phyloP scores from a whole-genome alignment of 176 grass and related monocot genomes.

The Paspalum notatum region DNA sequence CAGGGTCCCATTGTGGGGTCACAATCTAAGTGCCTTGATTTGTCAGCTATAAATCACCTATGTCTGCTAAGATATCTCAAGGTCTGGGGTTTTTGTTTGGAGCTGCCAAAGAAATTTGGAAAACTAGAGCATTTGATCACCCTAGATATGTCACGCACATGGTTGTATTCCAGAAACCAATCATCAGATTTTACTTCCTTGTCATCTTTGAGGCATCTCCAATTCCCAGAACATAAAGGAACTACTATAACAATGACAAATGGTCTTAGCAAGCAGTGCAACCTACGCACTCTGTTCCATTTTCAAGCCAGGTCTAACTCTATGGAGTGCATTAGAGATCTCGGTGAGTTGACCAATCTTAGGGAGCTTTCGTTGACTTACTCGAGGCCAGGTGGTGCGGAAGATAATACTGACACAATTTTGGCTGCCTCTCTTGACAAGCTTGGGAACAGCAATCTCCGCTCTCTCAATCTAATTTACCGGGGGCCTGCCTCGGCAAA shows the following conservation, averaged over 20 bases:
- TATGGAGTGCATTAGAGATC: background rate
- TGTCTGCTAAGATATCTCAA: conserved; percentile 12
- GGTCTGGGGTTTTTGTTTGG: background rate
- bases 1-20: too few species aligned
- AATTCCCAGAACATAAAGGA: too few species aligned
- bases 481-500: background rate
- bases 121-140: conserved; percentile 10
- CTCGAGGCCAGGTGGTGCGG: accelerated
- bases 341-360: conserved; percentile 11
- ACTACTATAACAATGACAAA: too few species aligned
- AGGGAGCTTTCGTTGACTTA: accelerated
- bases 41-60: background rate
- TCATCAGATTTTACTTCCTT: background rate
- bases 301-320: background rate
- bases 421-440: background rate
- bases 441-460: background rate
- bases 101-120: background rate
- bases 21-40: background rate
- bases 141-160: background rate
- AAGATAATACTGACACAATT: background rate
- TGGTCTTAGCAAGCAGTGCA: background rate
- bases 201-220: background rate
- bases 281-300: background rate
- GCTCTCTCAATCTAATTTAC: accelerated
- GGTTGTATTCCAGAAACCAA: background rate